Base-by-base conservation (phyloP, 768 basidiomycete genomes). In the Paxillus rubicundulus region DNA sequence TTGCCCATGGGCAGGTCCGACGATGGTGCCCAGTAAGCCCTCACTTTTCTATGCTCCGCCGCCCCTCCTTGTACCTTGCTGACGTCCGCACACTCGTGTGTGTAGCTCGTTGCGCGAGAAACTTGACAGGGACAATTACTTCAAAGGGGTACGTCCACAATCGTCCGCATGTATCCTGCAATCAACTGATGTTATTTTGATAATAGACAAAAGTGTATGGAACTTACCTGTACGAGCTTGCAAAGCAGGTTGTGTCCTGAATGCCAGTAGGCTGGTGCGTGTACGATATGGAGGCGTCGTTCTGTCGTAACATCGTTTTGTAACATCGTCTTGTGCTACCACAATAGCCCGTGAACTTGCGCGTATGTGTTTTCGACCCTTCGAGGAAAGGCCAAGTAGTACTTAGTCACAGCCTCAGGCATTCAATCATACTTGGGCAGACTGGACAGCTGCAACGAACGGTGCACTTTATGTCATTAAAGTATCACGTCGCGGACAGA, bases 1-100 rank as follows among this genome's bases (percentile, higher is more conserved):
- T 74, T 95, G 39, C 93, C 93, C 0, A 93, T 95, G 85, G 92
- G 92, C 5, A 77, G 92, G 50, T 90, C 89, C 1, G 92, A 97
- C 65, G 93, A 97, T 61, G 94, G 92, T 60, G 89, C 91, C 39
- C 90, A 91, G 85, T 90, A 66, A 60, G 87, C n/a, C 13, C 12
- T 2, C 27, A 1, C 40, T 30, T 13, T 42, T 30, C 34, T 41
- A 5, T 30, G 43, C 4, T 3, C 12, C 13, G 10, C 7, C 7
- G 13, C 33, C 12, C 33, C 30, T 32, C 12, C 30, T 32, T 2
- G 2, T 27, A 16, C 13, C 20, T 17, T 18, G 13, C 47, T 50
- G 28, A 54, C 7, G 1, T 14, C 5, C 18, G 18, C 21, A 24
- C 17, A 45, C 28, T 18, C 18, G 3, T 20, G 16, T 30, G 14